A percentile compares a stretch with the other conserved stretches of the same genome.
phyloP scores from a whole-genome alignment of 495 filamentous ascomycete species.

The Articulospora tetracladia region DNA sequence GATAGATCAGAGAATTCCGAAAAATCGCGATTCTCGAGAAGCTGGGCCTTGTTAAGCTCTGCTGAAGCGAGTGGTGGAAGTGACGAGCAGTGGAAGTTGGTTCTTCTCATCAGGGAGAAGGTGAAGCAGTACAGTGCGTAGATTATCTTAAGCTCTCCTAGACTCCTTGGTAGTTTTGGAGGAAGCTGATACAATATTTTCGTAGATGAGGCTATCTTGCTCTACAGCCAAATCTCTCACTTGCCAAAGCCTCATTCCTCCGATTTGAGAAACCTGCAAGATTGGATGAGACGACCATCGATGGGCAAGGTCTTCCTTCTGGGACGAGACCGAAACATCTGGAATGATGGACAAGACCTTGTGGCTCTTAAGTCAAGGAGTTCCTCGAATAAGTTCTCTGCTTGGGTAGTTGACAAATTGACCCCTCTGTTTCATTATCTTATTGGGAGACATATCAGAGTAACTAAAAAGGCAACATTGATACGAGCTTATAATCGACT shows the following conservation, averaged over 20 bases:
- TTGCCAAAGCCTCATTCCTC: neutral
- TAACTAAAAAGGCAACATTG: too few species aligned
- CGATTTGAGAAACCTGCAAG: neutral
- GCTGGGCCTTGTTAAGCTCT: neutral
- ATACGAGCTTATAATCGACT: too few species aligned
- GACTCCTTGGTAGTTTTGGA: neutral
- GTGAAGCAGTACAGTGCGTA: neutral
- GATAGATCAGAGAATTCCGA: neutral
- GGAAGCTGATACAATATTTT: neutral
- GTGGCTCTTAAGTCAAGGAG: too few species aligned
- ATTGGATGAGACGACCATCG: neutral
- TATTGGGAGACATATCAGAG: too few species aligned
- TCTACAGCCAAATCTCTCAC: neutral
- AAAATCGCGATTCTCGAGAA: neutral
- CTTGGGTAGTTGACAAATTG: too few species aligned
- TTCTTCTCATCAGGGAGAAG: neutral
- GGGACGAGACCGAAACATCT: neutral
- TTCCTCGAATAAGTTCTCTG: too few species aligned
- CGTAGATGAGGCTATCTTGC: neutral
- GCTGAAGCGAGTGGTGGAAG: neutral
- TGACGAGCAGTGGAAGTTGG: neutral
- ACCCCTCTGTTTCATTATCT: too few species aligned
- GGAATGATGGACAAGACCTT: neutral
- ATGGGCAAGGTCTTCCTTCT: neutral
- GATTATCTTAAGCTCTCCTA: neutral